Evolutionary conservation across 139 green algal genomes (phyloP).

Genomic region (Auxenochlorella pyrenoidosa): DNA sequence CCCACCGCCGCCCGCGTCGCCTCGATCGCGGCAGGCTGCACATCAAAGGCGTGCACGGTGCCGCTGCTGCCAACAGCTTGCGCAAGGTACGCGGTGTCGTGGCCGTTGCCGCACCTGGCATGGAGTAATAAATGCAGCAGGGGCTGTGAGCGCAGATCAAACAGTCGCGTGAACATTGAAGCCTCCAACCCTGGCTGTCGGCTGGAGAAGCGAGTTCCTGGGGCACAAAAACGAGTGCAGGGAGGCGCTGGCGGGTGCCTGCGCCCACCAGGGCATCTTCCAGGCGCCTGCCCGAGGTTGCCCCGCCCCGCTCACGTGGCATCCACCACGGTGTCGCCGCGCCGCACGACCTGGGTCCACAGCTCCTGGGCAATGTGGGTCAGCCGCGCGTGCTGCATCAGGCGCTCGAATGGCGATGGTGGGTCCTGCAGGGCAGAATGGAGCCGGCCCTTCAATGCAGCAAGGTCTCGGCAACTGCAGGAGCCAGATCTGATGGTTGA

Average conservation of each 20-base stretch:
- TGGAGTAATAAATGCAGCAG: slow-evolving; percentile 35
- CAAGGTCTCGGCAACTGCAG: too few species aligned
- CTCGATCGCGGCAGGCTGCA: slow-evolving; percentile 55
- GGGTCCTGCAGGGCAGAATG: background rate
- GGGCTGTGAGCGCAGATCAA: too few species aligned
- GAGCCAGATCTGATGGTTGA: too few species aligned
- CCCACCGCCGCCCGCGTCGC: slow-evolving; percentile 33
- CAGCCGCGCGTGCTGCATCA: slow-evolving; percentile 41
- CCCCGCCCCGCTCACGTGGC: slow-evolving; percentile 2
- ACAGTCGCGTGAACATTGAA: too few species aligned
- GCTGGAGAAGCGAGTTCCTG: too few species aligned
- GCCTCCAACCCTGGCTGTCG: too few species aligned
- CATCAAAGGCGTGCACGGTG: slow-evolving; percentile 64
- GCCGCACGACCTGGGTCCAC: slow-evolving; percentile 53
- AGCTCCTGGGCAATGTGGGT: slow-evolving; percentile 42
- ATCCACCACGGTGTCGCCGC: slow-evolving; percentile 67
- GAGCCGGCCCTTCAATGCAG: background rate
- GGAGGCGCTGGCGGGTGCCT: too few species aligned
- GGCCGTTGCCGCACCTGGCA: slow-evolving; percentile 66
- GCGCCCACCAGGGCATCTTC: too few species aligned
- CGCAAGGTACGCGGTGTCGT: slow-evolving; percentile 71
- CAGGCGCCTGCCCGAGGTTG: too few species aligned
- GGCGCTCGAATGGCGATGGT: background rate
- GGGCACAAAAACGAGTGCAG: too few species aligned
- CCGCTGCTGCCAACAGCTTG: slow-evolving; percentile 59